phyloP scores from a whole-genome alignment of 2,329 filamentous ascomycete genomes.

The Alternaria viburni region DNA sequence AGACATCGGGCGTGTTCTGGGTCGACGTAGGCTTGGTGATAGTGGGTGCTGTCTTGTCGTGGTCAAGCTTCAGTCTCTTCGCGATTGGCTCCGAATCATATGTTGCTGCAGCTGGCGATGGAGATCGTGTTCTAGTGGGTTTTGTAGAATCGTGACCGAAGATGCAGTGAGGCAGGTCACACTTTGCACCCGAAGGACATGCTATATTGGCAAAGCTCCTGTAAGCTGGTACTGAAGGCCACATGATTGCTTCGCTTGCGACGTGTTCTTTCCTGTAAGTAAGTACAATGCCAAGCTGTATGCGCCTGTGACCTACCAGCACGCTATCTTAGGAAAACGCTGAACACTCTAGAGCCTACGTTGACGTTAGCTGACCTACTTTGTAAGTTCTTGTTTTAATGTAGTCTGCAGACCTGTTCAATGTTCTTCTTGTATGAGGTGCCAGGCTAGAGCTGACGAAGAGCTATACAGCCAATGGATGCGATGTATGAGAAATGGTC shows the following conservation, averaged over 20 bases:
- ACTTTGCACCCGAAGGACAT: constrained; percentile 60
- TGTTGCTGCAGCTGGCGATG: background rate
- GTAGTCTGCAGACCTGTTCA: background rate
- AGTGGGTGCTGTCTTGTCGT: constrained; percentile 16
- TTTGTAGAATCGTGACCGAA: constrained; percentile 59
- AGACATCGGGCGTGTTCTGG: constrained; percentile 22
- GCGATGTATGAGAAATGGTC: background rate
- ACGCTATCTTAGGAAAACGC: too few species aligned
- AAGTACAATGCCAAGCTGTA: background rate
- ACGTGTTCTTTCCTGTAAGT: constrained; percentile 16
- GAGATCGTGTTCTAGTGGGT: constrained; percentile 3
- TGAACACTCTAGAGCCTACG: background rate
- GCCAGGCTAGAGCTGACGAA: background rate
- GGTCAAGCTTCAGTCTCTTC: constrained; percentile 43
- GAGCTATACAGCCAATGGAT: background rate
- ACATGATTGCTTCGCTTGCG: constrained; percentile 26
- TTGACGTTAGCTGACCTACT: background rate
- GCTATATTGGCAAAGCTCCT: constrained; percentile 34
- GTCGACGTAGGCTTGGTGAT: background rate
- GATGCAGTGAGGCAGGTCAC: constrained; percentile 63
- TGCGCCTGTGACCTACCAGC: constrained; percentile 17
- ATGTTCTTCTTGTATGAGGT: background rate
- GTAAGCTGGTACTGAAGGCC: constrained; percentile 35
- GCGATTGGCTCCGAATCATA: constrained; percentile 19
- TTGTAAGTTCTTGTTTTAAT: background rate